Percentiles rank a stretch among this genome's conserved stretches.
These are phyloP conservation scores for Fusarium buxicola DNA, from an alignment of 2,329 filamentous ascomycete species.

Conservation along the genomic window DNA sequence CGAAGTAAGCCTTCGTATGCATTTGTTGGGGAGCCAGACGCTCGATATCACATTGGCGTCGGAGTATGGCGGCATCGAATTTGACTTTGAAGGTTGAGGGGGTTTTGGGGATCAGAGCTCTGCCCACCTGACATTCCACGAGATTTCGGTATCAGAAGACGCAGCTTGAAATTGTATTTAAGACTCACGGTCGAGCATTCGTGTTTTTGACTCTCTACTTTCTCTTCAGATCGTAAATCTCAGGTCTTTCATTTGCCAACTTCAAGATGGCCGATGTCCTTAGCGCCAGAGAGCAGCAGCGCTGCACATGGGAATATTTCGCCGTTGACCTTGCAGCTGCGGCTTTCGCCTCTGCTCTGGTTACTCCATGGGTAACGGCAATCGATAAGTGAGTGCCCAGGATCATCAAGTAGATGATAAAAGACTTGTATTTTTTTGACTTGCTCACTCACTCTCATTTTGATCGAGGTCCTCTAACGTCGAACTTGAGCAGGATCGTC, in stretches of 20 bases:
- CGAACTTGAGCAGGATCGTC: constrained; percentile 20
- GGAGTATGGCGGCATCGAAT: constrained; percentile 17
- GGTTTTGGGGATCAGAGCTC: constrained; percentile 1
- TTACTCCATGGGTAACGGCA: constrained; percentile 44
- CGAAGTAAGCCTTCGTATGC: not conserved
- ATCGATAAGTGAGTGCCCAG: constrained; percentile 39
- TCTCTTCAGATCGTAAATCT: not conserved
- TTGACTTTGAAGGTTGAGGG: not conserved
- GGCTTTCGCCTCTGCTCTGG: constrained; percentile 40
- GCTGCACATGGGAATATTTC: constrained; percentile 42
- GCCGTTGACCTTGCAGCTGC: constrained; percentile 41
- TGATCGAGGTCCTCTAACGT: constrained; percentile 12
- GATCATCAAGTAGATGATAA: not conserved
- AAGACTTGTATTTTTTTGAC: not conserved
- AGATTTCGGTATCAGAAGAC: constrained; percentile 10
- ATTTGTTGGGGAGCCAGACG: constrained; percentile 31
- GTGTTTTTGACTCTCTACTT: not conserved
- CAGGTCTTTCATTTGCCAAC: not conserved
- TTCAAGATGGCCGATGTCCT: constrained; percentile 42
- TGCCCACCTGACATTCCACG: constrained; percentile 12
- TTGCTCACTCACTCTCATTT: not conserved
- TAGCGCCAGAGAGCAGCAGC: constrained; percentile 39
- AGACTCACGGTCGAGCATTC: constrained; percentile 11
- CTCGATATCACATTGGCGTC: not conserved
- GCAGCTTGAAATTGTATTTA: constrained; percentile 16